Conservation (phyloP, 495 filamentous ascomycete species). For the Saxophila tyrrhenica region DNA sequence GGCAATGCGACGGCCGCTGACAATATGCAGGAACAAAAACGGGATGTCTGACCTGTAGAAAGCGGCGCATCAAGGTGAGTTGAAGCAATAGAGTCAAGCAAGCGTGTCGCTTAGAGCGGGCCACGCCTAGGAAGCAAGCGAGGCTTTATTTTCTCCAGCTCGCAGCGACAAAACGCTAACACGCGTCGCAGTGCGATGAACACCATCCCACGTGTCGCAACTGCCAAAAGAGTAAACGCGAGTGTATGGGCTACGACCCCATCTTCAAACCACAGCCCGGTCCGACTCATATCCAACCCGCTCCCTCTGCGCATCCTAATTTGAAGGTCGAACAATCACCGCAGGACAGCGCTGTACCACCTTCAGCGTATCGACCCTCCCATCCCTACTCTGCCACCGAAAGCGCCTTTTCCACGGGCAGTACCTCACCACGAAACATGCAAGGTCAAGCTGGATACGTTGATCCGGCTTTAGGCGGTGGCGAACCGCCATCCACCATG, state of each 20-base stretch:
- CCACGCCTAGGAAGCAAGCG: not conserved
- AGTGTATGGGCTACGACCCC: slow-evolving; percentile 94
- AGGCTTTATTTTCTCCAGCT: not conserved
- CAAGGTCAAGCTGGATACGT: slow-evolving; percentile 48
- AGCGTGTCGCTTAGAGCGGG: slow-evolving; percentile 2
- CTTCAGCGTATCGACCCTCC: not conserved
- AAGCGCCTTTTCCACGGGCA: not conserved
- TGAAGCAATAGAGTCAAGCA: not conserved
- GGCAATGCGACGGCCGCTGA: not conserved
- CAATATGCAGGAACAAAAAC: slow-evolving; percentile 58
- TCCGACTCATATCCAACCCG: slow-evolving; percentile 68
- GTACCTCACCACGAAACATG: not conserved
- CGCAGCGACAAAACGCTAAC: not conserved
- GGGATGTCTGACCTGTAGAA: slow-evolving; percentile 91
- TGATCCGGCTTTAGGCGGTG: slow-evolving; percentile 55
- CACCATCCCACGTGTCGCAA: slow-evolving; percentile 89
- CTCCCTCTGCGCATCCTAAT: slow-evolving; percentile 29
- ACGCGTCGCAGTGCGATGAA: slow-evolving; percentile 75
- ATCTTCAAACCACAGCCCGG: slow-evolving; percentile 86
- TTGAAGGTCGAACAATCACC: not conserved
- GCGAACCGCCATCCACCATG: slow-evolving; percentile 5
- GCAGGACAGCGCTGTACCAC: not conserved
- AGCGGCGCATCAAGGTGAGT: slow-evolving; percentile 95
- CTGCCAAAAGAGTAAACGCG: slow-evolving; percentile 95
- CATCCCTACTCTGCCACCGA: not conserved